A percentile compares a stretch with the other conserved stretches of the same genome.
Evolutionary conservation across 148 eudicot genomes (phyloP).

Genomic region (Cornus florida): DNA sequence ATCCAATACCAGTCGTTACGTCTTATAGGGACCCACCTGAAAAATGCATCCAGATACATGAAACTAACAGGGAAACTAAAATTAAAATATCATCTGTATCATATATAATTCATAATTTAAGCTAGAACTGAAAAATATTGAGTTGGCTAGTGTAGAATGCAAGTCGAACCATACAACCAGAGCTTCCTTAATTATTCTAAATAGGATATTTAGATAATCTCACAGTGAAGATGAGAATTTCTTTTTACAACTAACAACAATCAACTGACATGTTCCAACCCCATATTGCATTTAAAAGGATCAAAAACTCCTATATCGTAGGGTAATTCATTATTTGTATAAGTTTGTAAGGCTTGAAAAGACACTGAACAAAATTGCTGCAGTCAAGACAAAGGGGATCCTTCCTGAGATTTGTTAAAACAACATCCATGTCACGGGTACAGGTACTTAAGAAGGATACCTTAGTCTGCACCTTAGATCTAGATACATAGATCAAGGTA

Average conservation of each 20-base stretch:
- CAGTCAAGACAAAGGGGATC: too few relatives aligned
- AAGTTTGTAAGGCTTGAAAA: background rate
- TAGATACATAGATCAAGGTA: background rate
- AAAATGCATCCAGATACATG: slow-evolving; percentile 22
- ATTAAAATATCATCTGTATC: background rate
- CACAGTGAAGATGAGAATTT: background rate
- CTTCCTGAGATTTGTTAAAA: too few relatives aligned
- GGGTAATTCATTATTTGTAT: too few relatives aligned
- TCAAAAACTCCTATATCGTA: background rate
- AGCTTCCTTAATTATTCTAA: background rate
- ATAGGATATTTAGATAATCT: background rate
- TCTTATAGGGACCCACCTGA: slow-evolving; percentile 97
- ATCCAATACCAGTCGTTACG: slow-evolving; percentile 99
- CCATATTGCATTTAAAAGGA: background rate
- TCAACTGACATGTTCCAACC: background rate
- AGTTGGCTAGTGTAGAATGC: background rate
- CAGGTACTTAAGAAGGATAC: too few relatives aligned
- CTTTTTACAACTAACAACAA: background rate
- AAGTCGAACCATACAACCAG: background rate
- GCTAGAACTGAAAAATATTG: background rate
- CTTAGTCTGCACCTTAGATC: background rate
- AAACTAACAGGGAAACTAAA: slow-evolving; percentile 14
- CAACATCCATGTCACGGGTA: too few relatives aligned
- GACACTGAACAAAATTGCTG: background rate
- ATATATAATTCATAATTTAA: background rate